phyloP scores from a whole-genome alignment of 2,329 filamentous ascomycete species.

The Penicillium sp. region DNA sequence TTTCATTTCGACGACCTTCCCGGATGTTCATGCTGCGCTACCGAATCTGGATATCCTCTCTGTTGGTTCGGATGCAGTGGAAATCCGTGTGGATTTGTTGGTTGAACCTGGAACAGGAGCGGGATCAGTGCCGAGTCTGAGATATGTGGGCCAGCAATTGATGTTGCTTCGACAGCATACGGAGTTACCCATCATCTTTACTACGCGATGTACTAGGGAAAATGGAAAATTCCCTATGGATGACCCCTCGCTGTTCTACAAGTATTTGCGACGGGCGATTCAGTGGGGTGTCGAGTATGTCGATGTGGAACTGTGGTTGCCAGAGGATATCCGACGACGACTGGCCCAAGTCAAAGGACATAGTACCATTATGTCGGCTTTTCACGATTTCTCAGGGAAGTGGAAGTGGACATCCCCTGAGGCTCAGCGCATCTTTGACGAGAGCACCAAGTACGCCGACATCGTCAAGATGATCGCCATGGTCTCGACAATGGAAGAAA shows the following conservation, averaged over 20 bases:
- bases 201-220: slow-evolving; percentile 76
- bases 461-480: slow-evolving; percentile 91
- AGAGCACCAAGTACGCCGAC: slow-evolving; percentile 73
- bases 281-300: slow-evolving; percentile 91
- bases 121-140: slow-evolving; percentile 70
- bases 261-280: slow-evolving; percentile 78
- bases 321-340: slow-evolving; percentile 68
- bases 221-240: slow-evolving; percentile 86
- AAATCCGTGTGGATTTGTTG: slow-evolving; percentile 79
- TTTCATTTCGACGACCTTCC: slow-evolving; percentile 85
- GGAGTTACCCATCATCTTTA: slow-evolving; percentile 88
- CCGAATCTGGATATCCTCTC: slow-evolving; percentile 85
- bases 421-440: slow-evolving; percentile 69
- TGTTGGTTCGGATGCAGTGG: slow-evolving; percentile 81
- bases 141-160: slow-evolving; percentile 82
- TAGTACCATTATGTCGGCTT: slow-evolving; percentile 87
- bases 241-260: slow-evolving; percentile 70
- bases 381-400: slow-evolving; percentile 81
- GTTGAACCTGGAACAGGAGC: slow-evolving; percentile 67
- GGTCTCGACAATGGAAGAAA: slow-evolving; percentile 77
- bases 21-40: slow-evolving; percentile 77
- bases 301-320: slow-evolving; percentile 84
- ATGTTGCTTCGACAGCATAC: slow-evolving; percentile 81
- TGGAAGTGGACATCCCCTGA: slow-evolving; percentile 79
- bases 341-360: slow-evolving; percentile 71